Evolutionary conservation across 2,329 filamentous ascomycete species (phyloP).

Genomic region (Fusarium marasasianum): DNA sequence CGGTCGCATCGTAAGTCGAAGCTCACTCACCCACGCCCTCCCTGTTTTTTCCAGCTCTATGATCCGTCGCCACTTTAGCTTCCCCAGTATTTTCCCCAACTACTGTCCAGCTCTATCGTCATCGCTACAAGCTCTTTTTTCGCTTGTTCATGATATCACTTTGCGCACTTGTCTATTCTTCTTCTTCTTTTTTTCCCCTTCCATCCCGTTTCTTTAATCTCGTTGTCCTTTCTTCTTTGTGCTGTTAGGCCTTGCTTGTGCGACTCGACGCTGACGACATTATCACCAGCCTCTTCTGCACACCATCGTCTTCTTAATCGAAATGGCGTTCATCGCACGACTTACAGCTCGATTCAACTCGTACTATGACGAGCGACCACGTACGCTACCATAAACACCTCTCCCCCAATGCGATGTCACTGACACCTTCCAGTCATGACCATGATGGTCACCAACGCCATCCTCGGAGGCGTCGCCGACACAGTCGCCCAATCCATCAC

Average conservation of each 20-base stretch:
- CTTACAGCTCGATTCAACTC: conserved; percentile 89
- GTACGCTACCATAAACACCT: conserved; percentile 56
- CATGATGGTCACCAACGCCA: conserved; percentile 98
- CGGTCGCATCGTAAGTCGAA: conserved; percentile 33
- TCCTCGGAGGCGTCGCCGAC: conserved; percentile 94
- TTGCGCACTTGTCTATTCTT: neutral
- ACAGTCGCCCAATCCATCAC: conserved; percentile 95
- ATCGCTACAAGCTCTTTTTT: conserved; percentile 12
- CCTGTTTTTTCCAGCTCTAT: conserved; percentile 27
- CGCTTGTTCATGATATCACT: conserved; percentile 1
- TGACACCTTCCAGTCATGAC: conserved; percentile 74
- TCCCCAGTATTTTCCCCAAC: conserved; percentile 29
- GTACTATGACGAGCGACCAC: conserved; percentile 90
- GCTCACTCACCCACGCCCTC: neutral
- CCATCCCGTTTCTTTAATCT: neutral
- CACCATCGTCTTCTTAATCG: conserved; percentile 82
- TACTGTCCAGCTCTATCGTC: conserved; percentile 14
- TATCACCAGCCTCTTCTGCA: conserved; percentile 82
- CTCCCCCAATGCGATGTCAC: neutral
- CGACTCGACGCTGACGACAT: conserved; percentile 38
- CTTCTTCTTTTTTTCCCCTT: neutral
- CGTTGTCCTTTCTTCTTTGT: neutral
- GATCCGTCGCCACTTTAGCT: conserved; percentile 37
- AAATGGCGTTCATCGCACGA: conserved; percentile 86
- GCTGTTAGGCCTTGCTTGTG: conserved; percentile 18